Evolutionary conservation across 1,284 basidiomycete genomes (phyloP), one percentile per base, ranked within the genome.

Genomic region (Sporisorium sorghi): DNA sequence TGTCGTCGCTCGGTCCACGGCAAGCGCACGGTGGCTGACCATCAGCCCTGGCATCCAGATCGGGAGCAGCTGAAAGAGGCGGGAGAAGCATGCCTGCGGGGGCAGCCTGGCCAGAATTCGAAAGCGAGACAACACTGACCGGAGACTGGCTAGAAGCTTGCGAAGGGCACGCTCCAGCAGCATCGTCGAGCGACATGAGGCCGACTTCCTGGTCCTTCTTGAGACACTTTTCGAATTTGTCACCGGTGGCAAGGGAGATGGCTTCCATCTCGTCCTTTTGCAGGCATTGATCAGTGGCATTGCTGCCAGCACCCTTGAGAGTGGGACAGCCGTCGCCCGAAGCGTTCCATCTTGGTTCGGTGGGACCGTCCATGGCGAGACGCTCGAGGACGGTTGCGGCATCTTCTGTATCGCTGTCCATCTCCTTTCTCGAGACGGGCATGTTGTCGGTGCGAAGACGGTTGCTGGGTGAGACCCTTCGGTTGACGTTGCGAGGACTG

Each of bases 321-420:
- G 43, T 49, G 14, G 65, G 65, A 21, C 63, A 67, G 19, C 21
- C 59, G 26, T 19, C 54, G 23, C 35, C 17, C 5, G 46, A 19
- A 32, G 42, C 58, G 14, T 47, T 48, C 73, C 67, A 67, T 17
- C 58, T 42, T 7, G 48, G 14, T 10, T 59, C 21, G 32, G 60
- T 37, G 2, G 59, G 17, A 2, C 61, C 59, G 11, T 73, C 70
- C 78, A 81, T 83, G 23, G 79, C 81, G 5, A 83, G 69, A 10
- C 77, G 76, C 48, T 83, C 82, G 35, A 83, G 76, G 1, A 82
- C 82, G 24, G 64, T 55, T 15, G 81, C 82, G 14, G 82, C 82
- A 48, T 82, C 79, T 44, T 83, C 82, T 14, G 82, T 81, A 44
- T 83, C 82, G 44, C 66, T 68, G 54, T 82, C 82, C 47, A 79